Evolutionary conservation across 2,329 filamentous ascomycete genomes (phyloP).

Genomic region (Pyricularia grisea): DNA sequence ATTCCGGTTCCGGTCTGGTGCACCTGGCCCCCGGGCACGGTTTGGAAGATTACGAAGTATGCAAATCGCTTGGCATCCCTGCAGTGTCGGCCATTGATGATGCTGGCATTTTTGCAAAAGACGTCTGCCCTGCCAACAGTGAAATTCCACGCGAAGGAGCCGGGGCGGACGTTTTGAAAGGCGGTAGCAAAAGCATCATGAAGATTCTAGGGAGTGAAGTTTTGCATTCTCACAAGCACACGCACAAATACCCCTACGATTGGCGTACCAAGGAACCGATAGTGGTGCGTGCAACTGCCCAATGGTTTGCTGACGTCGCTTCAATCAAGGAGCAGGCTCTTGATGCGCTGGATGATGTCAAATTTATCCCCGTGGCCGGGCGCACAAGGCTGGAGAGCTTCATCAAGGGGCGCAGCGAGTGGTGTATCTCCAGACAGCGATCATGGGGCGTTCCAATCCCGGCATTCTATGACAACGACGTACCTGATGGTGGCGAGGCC

Average conservation of each 20-base stretch:
- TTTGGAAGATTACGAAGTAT: constrained; percentile 90
- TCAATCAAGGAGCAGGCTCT: constrained; percentile 70
- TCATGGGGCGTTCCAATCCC: constrained; percentile 97
- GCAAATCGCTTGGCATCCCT: constrained; percentile 58
- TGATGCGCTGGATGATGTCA: constrained; percentile 57
- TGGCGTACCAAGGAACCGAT: constrained; percentile 94
- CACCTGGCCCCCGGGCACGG: constrained; percentile 92
- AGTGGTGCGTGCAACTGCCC: constrained; percentile 83
- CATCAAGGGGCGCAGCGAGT: constrained; percentile 79
- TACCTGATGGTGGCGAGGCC: constrained; percentile 55
- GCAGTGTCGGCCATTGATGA: constrained; percentile 79
- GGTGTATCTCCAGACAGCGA: constrained; percentile 95
- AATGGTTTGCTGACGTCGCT: constrained; percentile 94
- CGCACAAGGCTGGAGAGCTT: constrained; percentile 74
- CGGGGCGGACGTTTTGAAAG: constrained; percentile 34
- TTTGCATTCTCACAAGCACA: constrained; percentile 59
- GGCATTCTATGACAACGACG: constrained; percentile 66
- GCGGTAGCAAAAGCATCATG: constrained; percentile 62
- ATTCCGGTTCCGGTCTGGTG: constrained; percentile 91
- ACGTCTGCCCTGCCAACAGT: constrained; percentile 35
- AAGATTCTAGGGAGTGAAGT: constrained; percentile 57
- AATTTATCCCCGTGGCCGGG: constrained; percentile 70
- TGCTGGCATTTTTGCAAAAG: constrained; percentile 68
- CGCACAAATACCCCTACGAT: constrained; percentile 95
- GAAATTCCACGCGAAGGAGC: constrained; percentile 52